Conservation (phyloP, 495 filamentous ascomycete species). For the Penicillium soppii region DNA sequence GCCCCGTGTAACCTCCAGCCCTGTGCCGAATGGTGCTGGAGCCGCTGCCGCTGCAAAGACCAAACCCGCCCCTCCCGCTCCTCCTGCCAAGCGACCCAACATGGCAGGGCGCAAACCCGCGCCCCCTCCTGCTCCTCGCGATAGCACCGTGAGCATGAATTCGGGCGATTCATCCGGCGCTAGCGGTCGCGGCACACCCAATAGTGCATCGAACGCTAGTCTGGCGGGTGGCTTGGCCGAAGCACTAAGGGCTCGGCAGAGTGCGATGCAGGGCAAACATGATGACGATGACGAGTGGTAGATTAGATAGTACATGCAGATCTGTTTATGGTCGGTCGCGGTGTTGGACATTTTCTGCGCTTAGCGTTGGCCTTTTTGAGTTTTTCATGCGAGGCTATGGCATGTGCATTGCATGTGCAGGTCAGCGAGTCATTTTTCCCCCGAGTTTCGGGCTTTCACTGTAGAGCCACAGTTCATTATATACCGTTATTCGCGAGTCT, state of each 20-base stretch:
- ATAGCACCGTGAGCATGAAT: slow-evolving; percentile 72
- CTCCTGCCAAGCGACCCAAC: slow-evolving; percentile 82
- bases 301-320: slow-evolving; percentile 8
- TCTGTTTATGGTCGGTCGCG: slow-evolving; percentile 14
- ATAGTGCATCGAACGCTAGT: slow-evolving; percentile 65
- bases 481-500: neutral
- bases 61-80: slow-evolving; percentile 77
- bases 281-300: slow-evolving; percentile 72
- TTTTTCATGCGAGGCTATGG: slow-evolving; percentile 4
- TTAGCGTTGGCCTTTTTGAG: slow-evolving; percentile 25
- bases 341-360: slow-evolving; percentile 23
- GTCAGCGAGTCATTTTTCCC: slow-evolving; percentile 3
- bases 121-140: slow-evolving; percentile 61
- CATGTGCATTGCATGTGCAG: slow-evolving; percentile 5
- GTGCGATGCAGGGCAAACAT: slow-evolving; percentile 60
- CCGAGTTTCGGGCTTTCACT: neutral
- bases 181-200: slow-evolving; percentile 66
- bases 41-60: slow-evolving; percentile 54
- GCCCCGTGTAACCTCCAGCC: slow-evolving; percentile 41
- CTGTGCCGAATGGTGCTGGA: slow-evolving; percentile 49
- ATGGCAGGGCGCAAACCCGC: slow-evolving; percentile 64
- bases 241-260: slow-evolving; percentile 72
- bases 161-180: slow-evolving; percentile 59
- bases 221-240: slow-evolving; percentile 84
- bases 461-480: slow-evolving; percentile 4